A percentile compares a stretch with the other conserved stretches of the same genome.
Evolutionary conservation across 305 asterid genomes (phyloP).

Genomic region (Solanum chacoense): DNA sequence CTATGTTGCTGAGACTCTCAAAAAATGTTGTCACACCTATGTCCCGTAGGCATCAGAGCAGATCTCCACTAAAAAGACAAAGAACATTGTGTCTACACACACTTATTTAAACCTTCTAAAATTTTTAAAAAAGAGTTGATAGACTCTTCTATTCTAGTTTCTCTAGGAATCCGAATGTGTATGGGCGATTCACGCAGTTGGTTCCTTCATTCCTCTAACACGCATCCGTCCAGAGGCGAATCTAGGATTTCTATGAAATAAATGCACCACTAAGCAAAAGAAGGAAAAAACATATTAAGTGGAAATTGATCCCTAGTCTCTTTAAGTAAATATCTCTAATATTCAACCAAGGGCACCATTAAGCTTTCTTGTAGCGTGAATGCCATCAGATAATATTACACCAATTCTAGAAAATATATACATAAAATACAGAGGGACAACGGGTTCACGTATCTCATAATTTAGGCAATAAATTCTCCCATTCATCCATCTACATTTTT

Average conservation of each 20-base stretch:
- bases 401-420: not conserved
- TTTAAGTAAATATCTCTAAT: not conserved
- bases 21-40: not conserved
- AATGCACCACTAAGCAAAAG: not conserved
- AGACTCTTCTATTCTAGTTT: not conserved
- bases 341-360: not conserved
- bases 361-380: not conserved
- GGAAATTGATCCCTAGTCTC: not conserved
- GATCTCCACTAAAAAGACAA: not conserved
- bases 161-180: not conserved
- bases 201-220: not conserved
- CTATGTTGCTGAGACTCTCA: not conserved
- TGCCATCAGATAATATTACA: not conserved
- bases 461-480: not conserved
- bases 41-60: not conserved
- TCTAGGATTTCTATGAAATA: no score
- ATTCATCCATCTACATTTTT: not conserved
- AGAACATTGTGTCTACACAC: not conserved
- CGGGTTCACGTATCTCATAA: not conserved
- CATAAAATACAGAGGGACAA: not conserved
- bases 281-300: no score
- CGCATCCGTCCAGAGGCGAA: not conserved
- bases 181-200: not conserved
- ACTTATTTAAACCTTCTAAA: not conserved
- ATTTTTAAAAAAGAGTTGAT: not conserved